Percentiles rank a stretch among this genome's conserved stretches.
These are phyloP conservation scores for Aegle marmelos DNA, from an alignment of 345 rosid genomes.

Conservation along the genomic window DNA sequence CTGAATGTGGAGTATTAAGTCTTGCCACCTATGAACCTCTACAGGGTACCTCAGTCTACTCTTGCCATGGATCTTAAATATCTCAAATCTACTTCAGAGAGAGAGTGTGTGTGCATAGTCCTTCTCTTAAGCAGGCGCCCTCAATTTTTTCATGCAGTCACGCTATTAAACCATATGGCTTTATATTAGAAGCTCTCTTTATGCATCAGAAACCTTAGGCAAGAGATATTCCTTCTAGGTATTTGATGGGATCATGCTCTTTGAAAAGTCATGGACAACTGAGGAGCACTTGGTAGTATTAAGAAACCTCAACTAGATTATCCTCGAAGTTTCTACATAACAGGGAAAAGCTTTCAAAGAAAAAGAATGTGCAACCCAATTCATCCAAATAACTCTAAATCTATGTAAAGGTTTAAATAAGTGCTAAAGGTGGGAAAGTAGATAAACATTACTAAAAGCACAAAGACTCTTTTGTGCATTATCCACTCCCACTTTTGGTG, in stretches of 20 bases:
- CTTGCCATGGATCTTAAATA: not conserved
- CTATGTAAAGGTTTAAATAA: not conserved
- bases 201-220: not conserved
- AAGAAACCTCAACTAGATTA: not conserved
- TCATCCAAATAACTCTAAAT: not conserved
- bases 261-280: not conserved
- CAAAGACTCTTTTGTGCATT: not conserved
- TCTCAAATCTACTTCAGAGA: not conserved
- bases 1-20: not conserved
- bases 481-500: not conserved
- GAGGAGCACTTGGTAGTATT: not conserved
- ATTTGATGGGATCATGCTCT: not conserved
- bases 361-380: not conserved
- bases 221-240: not conserved
- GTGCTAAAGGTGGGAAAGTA: not conserved
- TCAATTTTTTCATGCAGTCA: no score
- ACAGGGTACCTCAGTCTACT: not conserved
- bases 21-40: not conserved
- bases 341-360: not conserved
- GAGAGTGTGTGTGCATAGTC: no score
- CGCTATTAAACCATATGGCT: no score
- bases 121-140: no score
- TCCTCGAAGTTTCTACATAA: not conserved
- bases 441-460: not conserved
- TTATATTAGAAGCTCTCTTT: not conserved